Conservation (phyloP, 108 stramenopile genomes). For the Aurantiochytrium sp. region DNA sequence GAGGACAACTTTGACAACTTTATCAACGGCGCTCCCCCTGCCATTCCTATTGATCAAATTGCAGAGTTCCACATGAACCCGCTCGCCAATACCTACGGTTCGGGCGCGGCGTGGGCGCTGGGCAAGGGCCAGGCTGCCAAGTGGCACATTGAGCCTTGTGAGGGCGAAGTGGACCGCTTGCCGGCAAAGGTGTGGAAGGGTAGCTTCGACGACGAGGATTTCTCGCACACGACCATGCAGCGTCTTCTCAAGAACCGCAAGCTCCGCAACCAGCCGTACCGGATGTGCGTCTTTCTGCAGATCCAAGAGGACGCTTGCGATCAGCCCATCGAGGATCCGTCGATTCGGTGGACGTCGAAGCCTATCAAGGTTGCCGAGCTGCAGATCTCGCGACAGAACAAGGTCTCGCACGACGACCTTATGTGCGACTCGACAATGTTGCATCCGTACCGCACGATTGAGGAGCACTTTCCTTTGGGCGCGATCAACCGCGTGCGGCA, state of each 20-base stretch:
- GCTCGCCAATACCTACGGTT: not conserved
- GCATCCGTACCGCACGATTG: not conserved
- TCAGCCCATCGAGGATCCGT: not conserved
- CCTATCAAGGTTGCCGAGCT: not conserved
- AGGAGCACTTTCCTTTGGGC: not conserved
- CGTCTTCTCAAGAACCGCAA: not conserved
- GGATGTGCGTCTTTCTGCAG: not conserved
- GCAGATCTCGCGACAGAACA: not conserved
- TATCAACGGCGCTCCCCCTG: not conserved
- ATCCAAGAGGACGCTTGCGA: not conserved
- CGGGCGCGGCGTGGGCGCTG: not conserved
- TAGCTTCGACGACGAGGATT: not conserved
- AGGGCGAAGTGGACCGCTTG: not conserved
- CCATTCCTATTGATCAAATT: not conserved
- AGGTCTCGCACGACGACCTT: not conserved
- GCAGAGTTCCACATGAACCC: not conserved
- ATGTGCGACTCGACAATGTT: not conserved
- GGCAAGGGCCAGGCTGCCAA: not conserved
- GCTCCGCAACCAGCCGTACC: not conserved
- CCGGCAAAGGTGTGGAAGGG: not conserved
- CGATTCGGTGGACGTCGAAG: not conserved
- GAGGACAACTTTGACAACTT: not conserved
- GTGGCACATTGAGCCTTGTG: not conserved
- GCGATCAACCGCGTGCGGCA: not conserved
- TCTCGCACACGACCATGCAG: not conserved